These are phyloP conservation scores for Cardiospermum halicacabum DNA, from an alignment of 345 rosid genomes.

Conservation along the genomic window DNA sequence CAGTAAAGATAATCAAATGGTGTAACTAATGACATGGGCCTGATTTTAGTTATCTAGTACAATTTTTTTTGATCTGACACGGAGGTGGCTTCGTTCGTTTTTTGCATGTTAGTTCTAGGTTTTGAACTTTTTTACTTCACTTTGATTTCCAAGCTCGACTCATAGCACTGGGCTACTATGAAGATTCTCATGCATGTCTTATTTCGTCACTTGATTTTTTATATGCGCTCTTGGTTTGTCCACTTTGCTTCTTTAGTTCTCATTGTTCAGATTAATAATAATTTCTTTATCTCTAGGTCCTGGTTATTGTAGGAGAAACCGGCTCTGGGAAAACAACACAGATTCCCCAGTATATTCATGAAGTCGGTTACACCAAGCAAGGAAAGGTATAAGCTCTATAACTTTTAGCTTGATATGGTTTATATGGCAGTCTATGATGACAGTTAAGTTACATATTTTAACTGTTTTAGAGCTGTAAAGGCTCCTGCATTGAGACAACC, in stretches of 20 bases:
- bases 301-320: constrained; percentile 96
- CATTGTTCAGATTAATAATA: not conserved
- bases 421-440: not conserved
- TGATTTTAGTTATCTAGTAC: not conserved
- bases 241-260: not conserved
- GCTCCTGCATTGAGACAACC: not conserved
- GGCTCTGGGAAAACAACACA: constrained; percentile 99
- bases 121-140: not conserved
- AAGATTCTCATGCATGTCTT: not conserved
- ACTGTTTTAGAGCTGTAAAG: not conserved
- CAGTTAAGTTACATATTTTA: too few species aligned
- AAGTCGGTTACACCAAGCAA: constrained; percentile 88
- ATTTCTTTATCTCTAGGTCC: constrained; percentile 45
- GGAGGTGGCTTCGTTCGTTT: not conserved
- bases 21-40: not conserved
- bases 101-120: not conserved
- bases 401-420: not conserved
- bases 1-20: not conserved
- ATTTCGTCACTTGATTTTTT: not conserved
- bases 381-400: constrained; percentile 62
- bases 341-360: constrained; percentile 93
- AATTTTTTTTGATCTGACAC: not conserved
- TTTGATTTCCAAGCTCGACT: not conserved
- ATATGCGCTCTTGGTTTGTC: not conserved
- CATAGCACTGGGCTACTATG: not conserved